Conservation (phyloP, 257 asterid genomes). For the Asclepias syriaca region DNA sequence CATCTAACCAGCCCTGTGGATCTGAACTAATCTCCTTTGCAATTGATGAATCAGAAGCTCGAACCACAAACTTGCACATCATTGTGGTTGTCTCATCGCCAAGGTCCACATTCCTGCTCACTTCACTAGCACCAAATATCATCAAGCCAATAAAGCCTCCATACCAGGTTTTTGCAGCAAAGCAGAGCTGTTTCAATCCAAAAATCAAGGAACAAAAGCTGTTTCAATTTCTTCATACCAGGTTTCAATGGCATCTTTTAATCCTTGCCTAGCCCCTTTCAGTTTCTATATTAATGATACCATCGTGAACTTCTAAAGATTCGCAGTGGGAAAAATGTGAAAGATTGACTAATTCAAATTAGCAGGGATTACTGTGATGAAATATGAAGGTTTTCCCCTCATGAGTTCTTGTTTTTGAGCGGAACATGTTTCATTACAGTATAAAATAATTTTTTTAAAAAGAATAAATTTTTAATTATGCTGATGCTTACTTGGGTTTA, state of each 20-base stretch:
- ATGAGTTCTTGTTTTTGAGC: background rate
- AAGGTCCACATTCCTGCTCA: constrained; percentile 82
- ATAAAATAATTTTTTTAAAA: no score
- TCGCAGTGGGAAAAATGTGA: background rate
- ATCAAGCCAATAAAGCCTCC: constrained; percentile 90
- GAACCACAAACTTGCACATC: constrained; percentile 85
- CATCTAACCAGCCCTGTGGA: constrained; percentile 89
- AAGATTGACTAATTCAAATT: background rate
- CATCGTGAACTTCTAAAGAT: background rate
- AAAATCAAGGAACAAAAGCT: background rate
- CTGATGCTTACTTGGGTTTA: background rate
- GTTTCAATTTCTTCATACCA: background rate
- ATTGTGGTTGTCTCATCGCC: constrained; percentile 91
- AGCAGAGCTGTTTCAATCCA: constrained; percentile 54
- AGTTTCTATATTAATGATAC: background rate
- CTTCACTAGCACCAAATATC: constrained; percentile 90
- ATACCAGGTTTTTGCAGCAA: constrained; percentile 88
- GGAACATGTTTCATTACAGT: background rate
- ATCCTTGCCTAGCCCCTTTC: background rate
- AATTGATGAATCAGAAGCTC: constrained; percentile 79
- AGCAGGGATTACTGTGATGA: background rate
- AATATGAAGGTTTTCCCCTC: background rate
- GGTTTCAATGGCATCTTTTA: background rate
- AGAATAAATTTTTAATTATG: background rate
- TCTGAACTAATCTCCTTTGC: constrained; percentile 74